Conservation (phyloP, 1,139 yeast genomes). For the Suhomyces yuchorum region DNA sequence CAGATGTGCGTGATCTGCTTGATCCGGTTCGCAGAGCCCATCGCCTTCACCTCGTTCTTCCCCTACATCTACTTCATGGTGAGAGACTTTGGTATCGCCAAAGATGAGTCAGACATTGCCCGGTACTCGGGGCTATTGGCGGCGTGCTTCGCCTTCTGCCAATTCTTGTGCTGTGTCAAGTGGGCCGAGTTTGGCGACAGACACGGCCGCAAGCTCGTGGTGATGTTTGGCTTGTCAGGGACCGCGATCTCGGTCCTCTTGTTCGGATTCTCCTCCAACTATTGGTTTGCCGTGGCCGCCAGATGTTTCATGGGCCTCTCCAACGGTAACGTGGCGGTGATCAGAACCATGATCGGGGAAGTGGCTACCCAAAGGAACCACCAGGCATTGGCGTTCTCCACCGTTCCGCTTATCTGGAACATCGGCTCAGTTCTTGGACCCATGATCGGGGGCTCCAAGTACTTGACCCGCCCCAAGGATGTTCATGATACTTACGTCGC, state of each 20-base stretch:
- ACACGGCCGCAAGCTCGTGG: slow-evolving; percentile 37
- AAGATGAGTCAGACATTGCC: slow-evolving; percentile 36
- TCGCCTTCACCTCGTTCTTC: slow-evolving; percentile 42
- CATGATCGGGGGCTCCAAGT: slow-evolving; percentile 52
- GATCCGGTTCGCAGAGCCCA: slow-evolving; percentile 40
- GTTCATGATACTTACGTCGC: slow-evolving; percentile 11
- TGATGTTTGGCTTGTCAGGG: slow-evolving; percentile 35
- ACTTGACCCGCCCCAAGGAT: slow-evolving; percentile 34
- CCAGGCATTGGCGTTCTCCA: slow-evolving; percentile 41
- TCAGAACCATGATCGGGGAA: slow-evolving; percentile 43
- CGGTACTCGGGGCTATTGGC: slow-evolving; percentile 42
- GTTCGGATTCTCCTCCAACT: slow-evolving; percentile 40
- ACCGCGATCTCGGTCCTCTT: slow-evolving; percentile 30
- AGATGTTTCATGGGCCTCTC: slow-evolving; percentile 37
- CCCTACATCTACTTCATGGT: slow-evolving; percentile 46
- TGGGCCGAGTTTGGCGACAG: slow-evolving; percentile 40
- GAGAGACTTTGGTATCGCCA: slow-evolving; percentile 39
- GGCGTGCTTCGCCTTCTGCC: slow-evolving; percentile 40
- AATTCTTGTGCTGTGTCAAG: slow-evolving; percentile 38
- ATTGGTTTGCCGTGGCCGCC: slow-evolving; percentile 36
- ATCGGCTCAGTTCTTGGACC: slow-evolving; percentile 42
- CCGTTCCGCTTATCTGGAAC: slow-evolving; percentile 39
- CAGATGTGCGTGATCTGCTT: slow-evolving; percentile 37
- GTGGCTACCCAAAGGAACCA: slow-evolving; percentile 39
- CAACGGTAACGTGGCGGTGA: slow-evolving; percentile 42